Evolutionary conservation across 495 filamentous ascomycete species (phyloP), one percentile per base, ranked within the genome.

Genomic region (Acidiella bohemica): DNA sequence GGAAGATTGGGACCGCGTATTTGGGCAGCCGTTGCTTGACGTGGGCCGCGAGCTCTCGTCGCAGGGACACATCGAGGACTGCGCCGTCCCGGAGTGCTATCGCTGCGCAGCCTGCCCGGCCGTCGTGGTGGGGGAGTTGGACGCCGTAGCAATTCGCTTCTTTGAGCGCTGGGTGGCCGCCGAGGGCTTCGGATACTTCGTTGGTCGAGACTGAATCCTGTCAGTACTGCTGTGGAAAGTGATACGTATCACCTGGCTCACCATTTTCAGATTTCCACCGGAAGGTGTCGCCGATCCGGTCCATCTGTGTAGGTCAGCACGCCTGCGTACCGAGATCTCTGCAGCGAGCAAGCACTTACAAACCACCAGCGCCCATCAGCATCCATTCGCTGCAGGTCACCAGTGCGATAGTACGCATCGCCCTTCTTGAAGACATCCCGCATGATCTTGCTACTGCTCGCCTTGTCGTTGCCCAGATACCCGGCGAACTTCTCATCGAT

Each of bases 131-230:
- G 4, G 82, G 81, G 0, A 88, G 60, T 25, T 62, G 54, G 1
- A 88, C 80, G 9, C 81, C 81, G 53, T 86, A 88, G 4, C 86
- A 81, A 41, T 81, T 86, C 13, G 82, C 81, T 53, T 88, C 82
- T 16, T 69, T 53, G 7, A 88, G 59, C 9, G 75, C 74, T 0
- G 78, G 75, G 55, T 67, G 80, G 31, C 64, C 54, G 21, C 80
- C 79, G 1, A 88, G 58, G 1, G 72, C 67, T 49, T 81, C 73
- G 5, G 75, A 67, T 0, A 88, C 81, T 56, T 88, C 81, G 21
- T 78, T 76, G 0, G 82, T 87, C 17, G 73, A 76, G 36, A 88
- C 81, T n/a, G n/a, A n/a, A n/a, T n/a, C n/a, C n/a, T n/a, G n/a
- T n/a, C n/a, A n/a, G n/a, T n/a, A n/a, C n/a, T n/a, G n/a, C n/a